Base-by-base conservation (phyloP, 1,284 basidiomycete genomes). In the Marasmius sp. region DNA sequence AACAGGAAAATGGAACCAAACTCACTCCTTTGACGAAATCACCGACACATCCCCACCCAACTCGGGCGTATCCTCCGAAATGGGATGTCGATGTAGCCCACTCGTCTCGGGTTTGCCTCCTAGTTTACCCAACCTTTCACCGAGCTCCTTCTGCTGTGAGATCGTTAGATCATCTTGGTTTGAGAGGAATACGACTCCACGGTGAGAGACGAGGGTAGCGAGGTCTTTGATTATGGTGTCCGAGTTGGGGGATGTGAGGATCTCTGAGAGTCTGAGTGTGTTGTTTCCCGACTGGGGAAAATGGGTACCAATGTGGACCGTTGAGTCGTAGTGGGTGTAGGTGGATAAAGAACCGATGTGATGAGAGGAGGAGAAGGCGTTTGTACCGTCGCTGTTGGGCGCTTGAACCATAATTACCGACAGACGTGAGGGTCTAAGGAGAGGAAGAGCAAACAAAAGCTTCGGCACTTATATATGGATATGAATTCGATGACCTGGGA, bases 161-260 rank as follows among this genome's bases (percentile, higher is more conserved):
- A 77, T 68, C 6, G 64, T 71, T 60, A 77, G 65, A 64, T 77
- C 27, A 27, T 27, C 73, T 62, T 79, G 77, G 20, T 81, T 76
- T 22, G 83, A 79, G 81, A 92, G 89, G 75, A 91, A 90, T 33
- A 88, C 87, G 50, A 91, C 89, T 11, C 88, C 88, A 45, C 89
- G 85, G 61, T 88, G 83, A 1, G 88, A 85, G 60, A 91, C 79
- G 56, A 86, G 79, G 5, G 79, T 80, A 0, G 85, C 85, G 0
- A 79, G 70, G 56, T 77, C 77, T 53, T 72, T 74, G 61, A 77
- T 68, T 54, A 72, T 60, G 38, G 72, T 68, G 58, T 75, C 73
- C 10, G 75, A 69, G 61, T 75, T 72, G 14, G 68, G 63, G 9
- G 70, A 69, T 12, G 61, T 56, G 34, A 77, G 70, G n/a, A 76